Evolutionary conservation across 2,329 filamentous ascomycete genomes (phyloP).

Genomic region (Colletotrichum melonis): DNA sequence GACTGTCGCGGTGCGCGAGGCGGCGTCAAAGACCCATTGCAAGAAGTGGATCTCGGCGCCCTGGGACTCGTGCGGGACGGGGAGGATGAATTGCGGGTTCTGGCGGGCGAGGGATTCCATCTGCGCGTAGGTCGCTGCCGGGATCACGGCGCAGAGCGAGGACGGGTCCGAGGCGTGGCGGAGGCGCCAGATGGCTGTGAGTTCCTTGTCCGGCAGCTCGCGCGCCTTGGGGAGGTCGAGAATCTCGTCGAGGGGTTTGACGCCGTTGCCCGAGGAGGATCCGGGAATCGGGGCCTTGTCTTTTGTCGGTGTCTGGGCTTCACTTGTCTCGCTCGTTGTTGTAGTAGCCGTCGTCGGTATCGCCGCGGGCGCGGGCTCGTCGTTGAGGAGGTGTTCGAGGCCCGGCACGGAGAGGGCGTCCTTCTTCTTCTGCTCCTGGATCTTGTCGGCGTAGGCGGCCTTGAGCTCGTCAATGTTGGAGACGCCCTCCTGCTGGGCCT

Average conservation of each 20-base stretch:
- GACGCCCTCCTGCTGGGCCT: slow-evolving; percentile 80
- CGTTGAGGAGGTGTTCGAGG: slow-evolving; percentile 40
- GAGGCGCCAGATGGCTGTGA: slow-evolving; percentile 90
- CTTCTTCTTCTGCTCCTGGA: slow-evolving; percentile 75
- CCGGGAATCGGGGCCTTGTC: slow-evolving; percentile 30
- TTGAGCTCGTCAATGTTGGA: slow-evolving; percentile 81
- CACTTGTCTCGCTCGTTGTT: not conserved
- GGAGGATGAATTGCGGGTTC: slow-evolving; percentile 91
- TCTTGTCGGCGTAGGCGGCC: slow-evolving; percentile 86
- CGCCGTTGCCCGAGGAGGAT: slow-evolving; percentile 39
- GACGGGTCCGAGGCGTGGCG: slow-evolving; percentile 79
- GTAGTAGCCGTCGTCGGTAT: slow-evolving; percentile 13
- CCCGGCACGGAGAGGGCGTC: slow-evolving; percentile 64
- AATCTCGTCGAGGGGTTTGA: slow-evolving; percentile 63
- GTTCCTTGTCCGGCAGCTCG: slow-evolving; percentile 80
- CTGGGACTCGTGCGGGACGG: slow-evolving; percentile 74
- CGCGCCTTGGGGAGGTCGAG: slow-evolving; percentile 85
- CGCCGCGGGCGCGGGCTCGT: slow-evolving; percentile 45
- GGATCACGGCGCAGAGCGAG: slow-evolving; percentile 87
- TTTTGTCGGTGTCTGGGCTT: not conserved
- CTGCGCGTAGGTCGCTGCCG: slow-evolving; percentile 76
- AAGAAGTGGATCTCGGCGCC: slow-evolving; percentile 96
- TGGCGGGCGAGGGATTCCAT: slow-evolving; percentile 78
- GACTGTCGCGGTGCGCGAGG: slow-evolving; percentile 75
- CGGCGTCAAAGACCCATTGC: slow-evolving; percentile 90